phyloP scores from a whole-genome alignment of 371 early-diverging fungal species.

The Dichotomocladium elegans region DNA sequence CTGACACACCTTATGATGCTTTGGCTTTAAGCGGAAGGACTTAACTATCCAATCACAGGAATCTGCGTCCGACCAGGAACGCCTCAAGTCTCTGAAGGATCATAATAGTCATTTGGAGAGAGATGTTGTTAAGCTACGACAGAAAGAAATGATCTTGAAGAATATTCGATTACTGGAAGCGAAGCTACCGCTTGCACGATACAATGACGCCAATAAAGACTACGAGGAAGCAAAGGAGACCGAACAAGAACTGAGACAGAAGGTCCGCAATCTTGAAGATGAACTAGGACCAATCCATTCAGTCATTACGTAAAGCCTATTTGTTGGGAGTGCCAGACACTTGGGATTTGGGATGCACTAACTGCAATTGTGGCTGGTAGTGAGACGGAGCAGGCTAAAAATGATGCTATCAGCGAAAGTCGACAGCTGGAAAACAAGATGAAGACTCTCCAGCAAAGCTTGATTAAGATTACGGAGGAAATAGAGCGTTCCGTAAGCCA shows the following conservation, averaged over 20 bases:
- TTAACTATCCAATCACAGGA: conserved; percentile 24
- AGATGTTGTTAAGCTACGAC: conserved; percentile 71
- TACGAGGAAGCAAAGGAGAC: conserved; percentile 50
- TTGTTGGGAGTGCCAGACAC: background rate
- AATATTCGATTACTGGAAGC: conserved; percentile 34
- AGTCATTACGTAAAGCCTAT: conserved; percentile 21
- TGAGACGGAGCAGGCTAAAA: background rate
- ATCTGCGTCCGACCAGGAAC: conserved; percentile 51
- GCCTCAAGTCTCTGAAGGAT: conserved; percentile 50
- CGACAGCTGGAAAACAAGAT: background rate
- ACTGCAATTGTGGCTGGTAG: background rate
- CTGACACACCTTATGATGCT: background rate
- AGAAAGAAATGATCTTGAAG: conserved; percentile 58
- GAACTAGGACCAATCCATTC: conserved; percentile 40
- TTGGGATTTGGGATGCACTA: too few species aligned
- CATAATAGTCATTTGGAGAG: conserved; percentile 61
- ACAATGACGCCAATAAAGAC: conserved; percentile 54
- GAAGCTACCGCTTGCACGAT: conserved; percentile 60
- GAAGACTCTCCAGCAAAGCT: background rate
- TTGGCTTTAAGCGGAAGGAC: background rate
- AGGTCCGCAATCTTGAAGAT: conserved; percentile 27
- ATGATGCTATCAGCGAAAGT: background rate
- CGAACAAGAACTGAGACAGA: conserved; percentile 27
- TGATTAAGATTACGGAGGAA: conserved; percentile 1
- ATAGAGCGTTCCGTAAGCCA: conserved; percentile 15